phyloP scores from a whole-genome alignment of 805 yeast genomes.

The Kodamaea neixiangensis region DNA sequence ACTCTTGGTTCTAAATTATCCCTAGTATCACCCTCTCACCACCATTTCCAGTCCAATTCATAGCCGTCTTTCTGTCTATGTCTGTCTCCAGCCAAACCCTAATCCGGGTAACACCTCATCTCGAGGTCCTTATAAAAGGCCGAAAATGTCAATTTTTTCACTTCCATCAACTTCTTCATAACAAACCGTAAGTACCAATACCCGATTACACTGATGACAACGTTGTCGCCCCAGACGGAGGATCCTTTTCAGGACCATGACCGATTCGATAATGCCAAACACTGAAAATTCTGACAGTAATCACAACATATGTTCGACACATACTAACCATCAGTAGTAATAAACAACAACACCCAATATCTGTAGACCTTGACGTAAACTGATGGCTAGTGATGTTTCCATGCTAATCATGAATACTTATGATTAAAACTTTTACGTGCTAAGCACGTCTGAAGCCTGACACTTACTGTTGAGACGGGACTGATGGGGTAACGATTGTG shows the following conservation, averaged over 20 bases:
- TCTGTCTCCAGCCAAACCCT: not conserved
- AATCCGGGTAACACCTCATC: conserved; percentile 1
- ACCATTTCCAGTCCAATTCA: too few relatives aligned
- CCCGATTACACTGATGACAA: conserved; percentile 52
- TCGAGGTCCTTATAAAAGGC: conserved; percentile 4
- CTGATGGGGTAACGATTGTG: not conserved
- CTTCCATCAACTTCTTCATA: not conserved
- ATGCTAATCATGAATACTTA: conserved; percentile 63
- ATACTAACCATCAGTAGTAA: conserved; percentile 15
- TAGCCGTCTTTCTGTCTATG: too few relatives aligned
- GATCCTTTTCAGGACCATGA: conserved; percentile 60
- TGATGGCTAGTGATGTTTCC: conserved; percentile 50
- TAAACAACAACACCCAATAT: not conserved
- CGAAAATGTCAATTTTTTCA: not conserved
- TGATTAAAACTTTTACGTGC: conserved; percentile 44
- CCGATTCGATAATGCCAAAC: conserved; percentile 71
- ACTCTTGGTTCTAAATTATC: too few relatives aligned
- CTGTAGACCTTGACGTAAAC: conserved; percentile 15
- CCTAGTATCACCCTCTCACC: too few relatives aligned
- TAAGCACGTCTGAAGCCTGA: conserved; percentile 37
- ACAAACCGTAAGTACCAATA: conserved; percentile 7
- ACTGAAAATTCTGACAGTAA: conserved; percentile 63
- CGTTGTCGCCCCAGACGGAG: conserved; percentile 79
- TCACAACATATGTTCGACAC: not conserved
- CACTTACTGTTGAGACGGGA: not conserved